Evolutionary conservation across 129 eudicot species (phyloP), one percentile per base, ranked within the genome.

Genomic region (Erigeron canadensis): DNA sequence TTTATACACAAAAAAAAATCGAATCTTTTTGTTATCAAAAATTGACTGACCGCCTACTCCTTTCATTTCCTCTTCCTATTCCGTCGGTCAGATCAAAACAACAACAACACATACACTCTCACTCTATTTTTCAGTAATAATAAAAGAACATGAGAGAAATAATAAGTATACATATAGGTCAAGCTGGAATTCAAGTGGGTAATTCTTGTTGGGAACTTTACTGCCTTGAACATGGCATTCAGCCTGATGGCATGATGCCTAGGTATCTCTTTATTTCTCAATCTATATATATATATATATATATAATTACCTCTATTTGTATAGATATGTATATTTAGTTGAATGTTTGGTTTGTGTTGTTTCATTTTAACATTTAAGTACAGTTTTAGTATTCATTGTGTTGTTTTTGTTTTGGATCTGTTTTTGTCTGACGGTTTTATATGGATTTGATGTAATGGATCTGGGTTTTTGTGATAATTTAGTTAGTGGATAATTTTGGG

Each of bases 151-250:
- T 92, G 98, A 92, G 98, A 67, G 98, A 92, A 74, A 92, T 92
- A n/a, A 92, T 92, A 23, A 92, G 98, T 87, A 83, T 92, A 71
- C 98, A 92, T 72, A 92, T 92, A 28, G 98, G 98, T 38, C 98
- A 92, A 76, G 98, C 98, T 7, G 98, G 98, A 4, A 92, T 92
- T 71, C 98, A 92, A 71, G 98, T 92, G 2, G 98, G 98, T 0
- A 92, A 92, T 65, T 89, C 98, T 23, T 91, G 98, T 40, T 91
- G 98, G 98, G 96, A 91, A 79, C 93, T 91, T 40, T 91, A 91
- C 40, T 91, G 97, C 67, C 96, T 91, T 48, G 97, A 91, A 70
- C 97, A 91, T 68, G 97, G 96, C 73, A 91, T 86, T 76, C 98
- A 89, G 80, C 96, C 96, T 40, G 96, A 92, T 70, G 98, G 98